Base-by-base conservation (phyloP, 306 rosid species). In the Vicia sativa region DNA sequence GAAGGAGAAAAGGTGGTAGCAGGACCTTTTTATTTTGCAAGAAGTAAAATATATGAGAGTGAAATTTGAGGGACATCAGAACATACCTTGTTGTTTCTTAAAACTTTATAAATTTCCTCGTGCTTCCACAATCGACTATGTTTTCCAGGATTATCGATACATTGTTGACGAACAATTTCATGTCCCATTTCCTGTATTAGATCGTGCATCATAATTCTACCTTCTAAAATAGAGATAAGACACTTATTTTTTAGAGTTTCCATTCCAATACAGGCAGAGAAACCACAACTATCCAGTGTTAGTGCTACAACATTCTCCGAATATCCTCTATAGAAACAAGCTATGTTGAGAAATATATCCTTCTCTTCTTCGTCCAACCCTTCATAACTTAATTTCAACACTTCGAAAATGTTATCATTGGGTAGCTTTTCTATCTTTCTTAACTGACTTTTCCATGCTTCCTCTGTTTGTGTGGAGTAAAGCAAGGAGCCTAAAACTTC, bases 201-300 rank as follows among this genome's bases (percentile, higher is more conserved):
- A 37, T 75, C 77, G n/a, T 79, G 84, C 84, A 79, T 67, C 68
- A 57, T 45, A 8, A 74, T 38, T 34, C 5, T 9, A 28, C 42
- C 34, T 5, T 28, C 5, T 1, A 9, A 18, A 34, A 34, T 5
- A 12, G 74, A 48, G 38, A 75, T 49, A 2, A 68, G 57, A 7
- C 58, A 0, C 48, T 41, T 60, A 13, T 75, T 70, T 15, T 11
- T 68, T 28, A 75, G 79, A 48, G 14, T 49, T 0, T 9, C 9
- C 28, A 75, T 59, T 67, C 48, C 79, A 59, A 16, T 28, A 2
- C 8, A 4, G 3, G 74, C 28, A 9, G 26, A 48, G 38, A 75
- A 59, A 48, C 74, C 74, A 26, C 55, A 75, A 1, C 26, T 13
- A 48, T 39, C 46, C 0, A 75, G 52, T 2, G 18, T 4, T 38